Evolutionary conservation across 768 basidiomycete species (phyloP), one percentile per base, ranked within the genome.

Genomic region (Suillus hirtellus): DNA sequence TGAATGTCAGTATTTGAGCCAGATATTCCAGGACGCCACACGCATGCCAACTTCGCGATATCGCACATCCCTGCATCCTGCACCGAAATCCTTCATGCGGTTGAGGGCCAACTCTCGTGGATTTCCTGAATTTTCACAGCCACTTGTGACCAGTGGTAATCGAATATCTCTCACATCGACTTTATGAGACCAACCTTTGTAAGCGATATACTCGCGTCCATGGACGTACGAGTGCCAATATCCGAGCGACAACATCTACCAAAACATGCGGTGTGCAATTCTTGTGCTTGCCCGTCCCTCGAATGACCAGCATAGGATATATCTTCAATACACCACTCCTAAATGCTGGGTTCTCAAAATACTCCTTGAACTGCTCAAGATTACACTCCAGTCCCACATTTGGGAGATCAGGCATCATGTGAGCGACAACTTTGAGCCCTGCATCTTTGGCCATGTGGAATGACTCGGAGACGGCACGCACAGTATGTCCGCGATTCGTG

Each of bases 321-420:
- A 99, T 94, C 78, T 99, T 99, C 61, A 99, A 82, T 1, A 97
- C 97, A 72, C 99, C 97, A 59, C 94, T 95, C 65, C 97, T 82
- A 79, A 98, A 99, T 0, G 92, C 92, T 12, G 97, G 97, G 72
- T 97, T 99, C 79, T 99, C 97, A 70, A 99, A 99, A 75, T 95
- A 99, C 74, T 99, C 97, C 74, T 97, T 96, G 84, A 99, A 99
- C 72, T 99, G 97, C 72, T 95, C 95, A 55, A 99, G 85, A 76
- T 99, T 97, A 62, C 97, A 87, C 79, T 99, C 97, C 64, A 96
- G 84, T 42, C 97, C 97, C 63, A 99, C 93, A 73, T 99, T 99
- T 11, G 96, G 96, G 11, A 99, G 84, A 75, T 99, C 96, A 15
- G 96, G 95, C 96, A 99, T 99, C 97, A 99, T 99, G 74, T 99